Percentiles rank a stretch among this genome's conserved stretches.
Conservation (phyloP, 768 basidiomycete species). For the Tubosaeta sp. region DNA sequence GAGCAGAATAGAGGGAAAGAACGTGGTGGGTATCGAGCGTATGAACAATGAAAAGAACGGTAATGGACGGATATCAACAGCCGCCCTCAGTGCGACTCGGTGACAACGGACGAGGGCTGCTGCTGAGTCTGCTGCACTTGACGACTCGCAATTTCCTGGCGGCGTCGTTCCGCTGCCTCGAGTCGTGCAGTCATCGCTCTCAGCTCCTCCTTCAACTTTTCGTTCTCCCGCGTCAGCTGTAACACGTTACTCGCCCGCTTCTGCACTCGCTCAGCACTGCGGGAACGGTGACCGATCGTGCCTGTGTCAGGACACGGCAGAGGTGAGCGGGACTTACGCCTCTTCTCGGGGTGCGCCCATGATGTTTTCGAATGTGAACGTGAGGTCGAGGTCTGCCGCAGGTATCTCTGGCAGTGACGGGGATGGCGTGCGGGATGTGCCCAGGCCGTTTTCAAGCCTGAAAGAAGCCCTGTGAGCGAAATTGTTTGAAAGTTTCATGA, state of each 20-base stretch:
- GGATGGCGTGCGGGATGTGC: slow-evolving; percentile 27
- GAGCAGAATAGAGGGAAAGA: slow-evolving; percentile 17
- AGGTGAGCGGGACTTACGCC: slow-evolving; percentile 44
- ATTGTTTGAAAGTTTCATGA: background rate
- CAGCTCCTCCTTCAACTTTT: slow-evolving; percentile 71
- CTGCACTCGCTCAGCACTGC: slow-evolving; percentile 39
- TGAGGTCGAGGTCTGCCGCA: slow-evolving; percentile 40
- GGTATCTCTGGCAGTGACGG: slow-evolving; percentile 52
- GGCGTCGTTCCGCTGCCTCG: slow-evolving; percentile 67
- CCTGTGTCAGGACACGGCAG: slow-evolving; percentile 18
- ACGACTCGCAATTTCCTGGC: slow-evolving; percentile 41
- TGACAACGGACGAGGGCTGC: slow-evolving; percentile 9
- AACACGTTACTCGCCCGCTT: slow-evolving; percentile 77
- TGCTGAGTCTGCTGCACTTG: slow-evolving; percentile 23
- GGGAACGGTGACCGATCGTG: slow-evolving; percentile 31
- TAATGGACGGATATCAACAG: slow-evolving; percentile 28
- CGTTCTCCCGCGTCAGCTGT: slow-evolving; percentile 74
- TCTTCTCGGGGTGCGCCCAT: slow-evolving; percentile 32
- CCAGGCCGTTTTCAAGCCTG: slow-evolving; percentile 21
- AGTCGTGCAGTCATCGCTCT: slow-evolving; percentile 70
- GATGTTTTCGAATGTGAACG: slow-evolving; percentile 41
- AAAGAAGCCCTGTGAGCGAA: slow-evolving; percentile 19
- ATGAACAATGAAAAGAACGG: slow-evolving; percentile 19
- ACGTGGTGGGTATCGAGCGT: slow-evolving; percentile 25
- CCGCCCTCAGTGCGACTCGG: slow-evolving; percentile 6